Conservation (phyloP, 2,329 filamentous ascomycete genomes). For the Pseudogymnoascus sp. region DNA sequence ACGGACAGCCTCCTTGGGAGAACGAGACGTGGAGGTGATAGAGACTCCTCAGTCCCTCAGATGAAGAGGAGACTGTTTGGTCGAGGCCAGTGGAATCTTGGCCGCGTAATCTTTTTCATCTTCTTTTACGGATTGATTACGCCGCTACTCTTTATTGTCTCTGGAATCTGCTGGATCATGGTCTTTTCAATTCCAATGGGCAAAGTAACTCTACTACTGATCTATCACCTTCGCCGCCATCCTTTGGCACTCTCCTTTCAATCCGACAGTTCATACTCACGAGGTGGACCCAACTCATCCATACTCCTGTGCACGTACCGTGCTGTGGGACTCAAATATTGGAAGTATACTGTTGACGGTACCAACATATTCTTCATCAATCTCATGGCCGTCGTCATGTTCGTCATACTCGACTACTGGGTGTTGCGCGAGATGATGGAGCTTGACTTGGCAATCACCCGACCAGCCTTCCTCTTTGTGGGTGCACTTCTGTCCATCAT, state of each 20-base stretch:
- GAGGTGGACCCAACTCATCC: slow-evolving; percentile 65
- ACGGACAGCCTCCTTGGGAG: slow-evolving; percentile 80
- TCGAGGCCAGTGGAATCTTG: slow-evolving; percentile 89
- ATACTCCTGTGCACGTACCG: slow-evolving; percentile 95
- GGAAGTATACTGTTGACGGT: slow-evolving; percentile 98
- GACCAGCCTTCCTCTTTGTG: slow-evolving; percentile 76
- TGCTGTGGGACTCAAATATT: slow-evolving; percentile 88
- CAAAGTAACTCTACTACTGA: slow-evolving; percentile 80
- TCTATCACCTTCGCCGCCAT: slow-evolving; percentile 86
- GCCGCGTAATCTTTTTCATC: slow-evolving; percentile 88
- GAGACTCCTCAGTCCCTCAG: slow-evolving; percentile 33
- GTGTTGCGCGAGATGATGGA: slow-evolving; percentile 63
- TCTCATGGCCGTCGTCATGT: slow-evolving; percentile 83
- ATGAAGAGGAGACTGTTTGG: slow-evolving; percentile 85
- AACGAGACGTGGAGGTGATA: slow-evolving; percentile 41
- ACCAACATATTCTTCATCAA: slow-evolving; percentile 99
- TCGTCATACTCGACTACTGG: slow-evolving; percentile 89
- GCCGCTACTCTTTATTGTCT: slow-evolving; percentile 76
- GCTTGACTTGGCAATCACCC: slow-evolving; percentile 64
- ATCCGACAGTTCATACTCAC: slow-evolving; percentile 68
- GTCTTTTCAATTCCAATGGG: slow-evolving; percentile 99
- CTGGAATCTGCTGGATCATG: slow-evolving; percentile 84
- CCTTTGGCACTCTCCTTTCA: slow-evolving; percentile 90
- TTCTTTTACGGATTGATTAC: slow-evolving; percentile 93
- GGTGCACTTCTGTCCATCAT: slow-evolving; percentile 86